Percentiles rank a stretch among this genome's conserved stretches.
Conservation (phyloP, 768 basidiomycete genomes). For the Tulasnella sp. region DNA sequence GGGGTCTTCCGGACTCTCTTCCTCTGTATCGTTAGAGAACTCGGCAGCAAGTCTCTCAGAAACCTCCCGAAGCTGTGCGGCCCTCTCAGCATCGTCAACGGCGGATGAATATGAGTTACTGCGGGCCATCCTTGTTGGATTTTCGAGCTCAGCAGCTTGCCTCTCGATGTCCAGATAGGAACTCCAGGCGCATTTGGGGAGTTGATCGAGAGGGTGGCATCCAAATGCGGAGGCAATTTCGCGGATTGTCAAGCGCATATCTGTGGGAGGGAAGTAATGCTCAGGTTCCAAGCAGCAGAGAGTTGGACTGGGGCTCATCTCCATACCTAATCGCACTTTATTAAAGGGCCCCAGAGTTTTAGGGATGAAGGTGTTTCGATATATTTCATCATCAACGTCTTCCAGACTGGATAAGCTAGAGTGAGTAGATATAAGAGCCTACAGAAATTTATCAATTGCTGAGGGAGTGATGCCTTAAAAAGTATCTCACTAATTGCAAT, state of each 20-base stretch:
- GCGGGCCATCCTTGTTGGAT: background rate
- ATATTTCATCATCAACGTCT: constrained; percentile 19
- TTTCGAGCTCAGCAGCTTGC: constrained; percentile 7
- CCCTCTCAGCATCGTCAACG: constrained; percentile 12
- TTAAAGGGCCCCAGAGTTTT: constrained; percentile 18
- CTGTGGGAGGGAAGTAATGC: too few relatives aligned
- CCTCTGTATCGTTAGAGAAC: constrained; percentile 7
- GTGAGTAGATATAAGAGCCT: constrained; percentile 21
- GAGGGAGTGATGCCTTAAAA: background rate
- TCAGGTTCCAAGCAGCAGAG: background rate
- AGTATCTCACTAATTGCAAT: constrained; percentile 17
- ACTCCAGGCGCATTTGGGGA: constrained; percentile 15
- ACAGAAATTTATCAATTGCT: background rate
- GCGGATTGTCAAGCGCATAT: constrained; percentile 18
- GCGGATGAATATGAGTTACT: background rate
- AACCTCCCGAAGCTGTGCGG: constrained; percentile 12
- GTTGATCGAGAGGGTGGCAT: constrained; percentile 11
- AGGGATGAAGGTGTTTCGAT: constrained; percentile 19
- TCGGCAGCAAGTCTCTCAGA: constrained; percentile 14
- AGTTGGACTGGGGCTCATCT: background rate
- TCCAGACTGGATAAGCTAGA: constrained; percentile 19
- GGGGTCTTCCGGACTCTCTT: constrained; percentile 5
- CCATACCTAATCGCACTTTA: constrained; percentile 17
- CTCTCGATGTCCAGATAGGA: constrained; percentile 18
- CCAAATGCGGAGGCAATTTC: constrained; percentile 18